Conservation (phyloP, 495 filamentous ascomycete genomes). For the Penicillium daleae region DNA sequence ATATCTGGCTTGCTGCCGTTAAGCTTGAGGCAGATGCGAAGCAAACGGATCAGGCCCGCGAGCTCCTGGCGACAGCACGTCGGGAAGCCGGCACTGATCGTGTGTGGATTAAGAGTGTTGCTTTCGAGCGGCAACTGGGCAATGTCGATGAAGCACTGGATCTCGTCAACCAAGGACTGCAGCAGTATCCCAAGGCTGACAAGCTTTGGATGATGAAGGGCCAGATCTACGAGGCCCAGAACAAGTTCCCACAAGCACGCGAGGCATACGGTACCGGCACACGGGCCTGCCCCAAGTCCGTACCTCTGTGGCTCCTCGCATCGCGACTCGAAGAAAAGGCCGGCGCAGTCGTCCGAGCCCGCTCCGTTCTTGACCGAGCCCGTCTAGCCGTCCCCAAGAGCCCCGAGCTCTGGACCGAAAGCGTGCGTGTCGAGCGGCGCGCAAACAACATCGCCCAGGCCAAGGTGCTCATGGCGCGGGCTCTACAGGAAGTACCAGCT, state of each 20-base stretch:
- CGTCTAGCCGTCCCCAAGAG: slow-evolving; percentile 83
- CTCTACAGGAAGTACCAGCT: slow-evolving; percentile 86
- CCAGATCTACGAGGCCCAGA: slow-evolving; percentile 86
- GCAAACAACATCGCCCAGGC: slow-evolving; percentile 82
- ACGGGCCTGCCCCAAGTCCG: slow-evolving; percentile 78
- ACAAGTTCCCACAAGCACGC: slow-evolving; percentile 78
- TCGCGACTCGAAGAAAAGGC: slow-evolving; percentile 83
- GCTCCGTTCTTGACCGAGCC: slow-evolving; percentile 88
- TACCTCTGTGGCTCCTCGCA: slow-evolving; percentile 87
- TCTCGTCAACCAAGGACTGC: slow-evolving; percentile 83
- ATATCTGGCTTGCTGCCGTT: slow-evolving; percentile 94
- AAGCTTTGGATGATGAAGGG: slow-evolving; percentile 99
- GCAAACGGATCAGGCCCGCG: slow-evolving; percentile 76
- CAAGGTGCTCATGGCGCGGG: slow-evolving; percentile 87
- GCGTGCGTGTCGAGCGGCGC: slow-evolving; percentile 88
- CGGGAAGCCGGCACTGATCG: slow-evolving; percentile 89
- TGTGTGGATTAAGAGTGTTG: slow-evolving; percentile 93
- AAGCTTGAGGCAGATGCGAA: slow-evolving; percentile 90
- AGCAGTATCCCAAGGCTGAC: slow-evolving; percentile 81
- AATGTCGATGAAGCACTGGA: slow-evolving; percentile 80
- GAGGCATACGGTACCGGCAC: slow-evolving; percentile 92
- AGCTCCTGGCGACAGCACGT: slow-evolving; percentile 78
- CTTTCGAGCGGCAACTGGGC: slow-evolving; percentile 83
- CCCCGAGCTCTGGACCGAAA: slow-evolving; percentile 86
- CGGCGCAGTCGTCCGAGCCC: slow-evolving; percentile 86